Base-by-base conservation (phyloP, 179 eudicot species). In the Drosera spatulata region DNA sequence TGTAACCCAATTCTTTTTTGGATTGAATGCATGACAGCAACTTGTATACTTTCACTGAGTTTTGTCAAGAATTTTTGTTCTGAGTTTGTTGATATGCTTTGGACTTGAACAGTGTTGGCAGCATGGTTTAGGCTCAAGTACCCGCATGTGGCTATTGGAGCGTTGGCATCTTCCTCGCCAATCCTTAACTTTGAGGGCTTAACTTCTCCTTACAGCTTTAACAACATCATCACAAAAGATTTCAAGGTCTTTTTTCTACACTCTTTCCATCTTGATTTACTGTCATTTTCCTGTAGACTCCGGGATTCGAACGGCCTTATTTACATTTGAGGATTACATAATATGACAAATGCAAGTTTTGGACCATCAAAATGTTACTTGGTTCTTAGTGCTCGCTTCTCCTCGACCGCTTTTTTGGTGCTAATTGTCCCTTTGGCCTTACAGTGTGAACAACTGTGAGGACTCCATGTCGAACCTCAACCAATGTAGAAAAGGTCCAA, bases 121-220 rank as follows among this genome's bases (percentile, higher is more conserved):
- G 89, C 97, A 15, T 90, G 95, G 95, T 87, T 90, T 64, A 81
- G 97, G 75, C 56, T 90, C 67, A 90, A 90, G 79, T 90, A 87
- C 66, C 97, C 97, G 7, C 97, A 90, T 77, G 82, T 90, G 12
- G 61, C 87, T 12, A 73, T 87, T 6, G 97, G 97, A 58, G 97
- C 97, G 3, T 77, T 87, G 85, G 81, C 97, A 59, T 90, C 97
- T 64, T 90, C 97, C 61, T 74, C 97, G 50, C 95, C 97, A 41
- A 82, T 87, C 52, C 89, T 90, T 60, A 73, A 81, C 44, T 90
- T 90, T 64, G 97, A 79, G 41, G 77, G 75, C 51, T 67, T 90
- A 53, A 85, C 85, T 51, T 85, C 97, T 60, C 88, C 82, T 22
- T 85, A 72, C 49, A 72, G 74, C 70, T 90, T 87, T 71, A 78